Conservation (phyloP, 192 early-diverging fungal genomes). For the Coemansia sp. region DNA sequence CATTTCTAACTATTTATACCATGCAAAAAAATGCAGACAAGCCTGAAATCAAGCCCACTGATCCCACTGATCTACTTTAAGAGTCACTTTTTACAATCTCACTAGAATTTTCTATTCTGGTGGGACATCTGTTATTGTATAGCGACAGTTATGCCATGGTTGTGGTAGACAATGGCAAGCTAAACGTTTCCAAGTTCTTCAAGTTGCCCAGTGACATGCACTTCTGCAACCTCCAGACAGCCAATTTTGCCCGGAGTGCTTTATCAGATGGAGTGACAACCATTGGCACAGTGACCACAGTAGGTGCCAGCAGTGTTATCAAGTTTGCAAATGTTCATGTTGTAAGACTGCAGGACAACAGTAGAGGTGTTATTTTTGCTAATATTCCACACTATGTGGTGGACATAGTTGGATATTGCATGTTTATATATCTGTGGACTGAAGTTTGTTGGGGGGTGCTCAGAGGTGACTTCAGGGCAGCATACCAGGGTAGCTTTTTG, state of each 20-base stretch:
- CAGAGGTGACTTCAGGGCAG: neutral
- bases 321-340: neutral
- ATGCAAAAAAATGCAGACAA: neutral
- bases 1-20: neutral
- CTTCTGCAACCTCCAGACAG: neutral
- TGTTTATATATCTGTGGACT: constrained; percentile 28
- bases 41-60: constrained; percentile 16
- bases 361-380: constrained; percentile 18
- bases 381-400: constrained; percentile 9
- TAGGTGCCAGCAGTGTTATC: neutral
- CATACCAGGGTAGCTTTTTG: neutral
- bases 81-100: neutral
- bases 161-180: constrained; percentile 10
- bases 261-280: constrained; percentile 10
- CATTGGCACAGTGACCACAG: neutral
- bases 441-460: neutral
- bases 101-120: constrained; percentile 5
- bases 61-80: neutral
- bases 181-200: neutral
- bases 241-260: constrained; percentile 13
- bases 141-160: neutral
- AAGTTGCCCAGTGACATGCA: neutral
- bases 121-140: neutral
- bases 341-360: constrained; percentile 11
- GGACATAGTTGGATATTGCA: constrained; percentile 16